A percentile compares a stretch with the other conserved stretches of the same genome.
phyloP scores from a whole-genome alignment of 2,329 filamentous ascomycete genomes.

The Pseudopyrenochaeta lycopersici region DNA sequence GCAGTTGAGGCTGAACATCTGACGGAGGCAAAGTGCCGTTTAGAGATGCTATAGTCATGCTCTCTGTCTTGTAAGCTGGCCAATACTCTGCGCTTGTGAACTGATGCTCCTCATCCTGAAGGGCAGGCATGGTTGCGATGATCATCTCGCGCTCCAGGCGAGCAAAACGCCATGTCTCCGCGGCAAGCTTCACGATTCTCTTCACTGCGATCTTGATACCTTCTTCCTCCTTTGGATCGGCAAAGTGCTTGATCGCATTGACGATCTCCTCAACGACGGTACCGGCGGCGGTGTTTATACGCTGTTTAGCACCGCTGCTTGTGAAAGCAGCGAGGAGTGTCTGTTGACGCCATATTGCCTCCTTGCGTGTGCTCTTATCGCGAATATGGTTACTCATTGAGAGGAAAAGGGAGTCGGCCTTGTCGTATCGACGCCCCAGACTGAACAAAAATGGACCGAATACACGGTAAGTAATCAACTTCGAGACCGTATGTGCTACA shows the following conservation, averaged over 20 bases:
- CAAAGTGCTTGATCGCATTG: slow-evolving; percentile 62
- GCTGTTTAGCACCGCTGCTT: slow-evolving; percentile 64
- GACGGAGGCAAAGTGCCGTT: slow-evolving; percentile 29
- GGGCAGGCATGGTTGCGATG: slow-evolving; percentile 58
- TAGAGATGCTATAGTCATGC: slow-evolving; percentile 38
- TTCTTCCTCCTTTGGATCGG: slow-evolving; percentile 61
- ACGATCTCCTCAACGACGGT: slow-evolving; percentile 67
- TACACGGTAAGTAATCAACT: slow-evolving; percentile 64
- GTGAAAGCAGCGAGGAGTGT: slow-evolving; percentile 67
- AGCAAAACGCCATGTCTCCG: slow-evolving; percentile 67
- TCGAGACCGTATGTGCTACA: slow-evolving; percentile 64
- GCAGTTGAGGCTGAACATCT: slow-evolving; percentile 52
- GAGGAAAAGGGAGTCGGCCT: slow-evolving; percentile 64
- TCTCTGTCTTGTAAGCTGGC: slow-evolving; percentile 46
- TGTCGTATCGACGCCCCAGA: slow-evolving; percentile 62
- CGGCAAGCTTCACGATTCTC: slow-evolving; percentile 65
- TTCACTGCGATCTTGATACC: slow-evolving; percentile 61
- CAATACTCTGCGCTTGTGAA: slow-evolving; percentile 45
- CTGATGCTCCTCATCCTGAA: slow-evolving; percentile 43
- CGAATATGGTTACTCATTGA: slow-evolving; percentile 65
- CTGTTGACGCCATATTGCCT: slow-evolving; percentile 67
- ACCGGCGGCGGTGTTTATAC: slow-evolving; percentile 64
- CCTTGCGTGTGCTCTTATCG: slow-evolving; percentile 64
- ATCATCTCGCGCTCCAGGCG: slow-evolving; percentile 66
- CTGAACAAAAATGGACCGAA: slow-evolving; percentile 68